These are phyloP conservation scores for Mercurialis annua DNA, from an alignment of 345 rosid species.

Conservation along the genomic window DNA sequence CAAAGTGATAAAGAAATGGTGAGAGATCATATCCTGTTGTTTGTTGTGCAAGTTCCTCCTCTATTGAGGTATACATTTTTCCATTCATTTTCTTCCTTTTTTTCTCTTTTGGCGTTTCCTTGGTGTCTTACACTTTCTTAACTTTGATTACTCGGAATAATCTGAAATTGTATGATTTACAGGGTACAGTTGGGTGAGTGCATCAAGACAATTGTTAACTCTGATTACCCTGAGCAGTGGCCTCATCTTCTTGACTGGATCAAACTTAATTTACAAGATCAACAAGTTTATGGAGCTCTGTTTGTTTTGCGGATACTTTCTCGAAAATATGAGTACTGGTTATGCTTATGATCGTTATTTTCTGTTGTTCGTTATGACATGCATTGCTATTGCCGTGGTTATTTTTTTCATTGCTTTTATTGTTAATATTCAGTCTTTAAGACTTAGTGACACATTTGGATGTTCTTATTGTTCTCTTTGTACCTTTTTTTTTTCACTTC, in stretches of 20 bases:
- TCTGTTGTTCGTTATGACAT: not conserved
- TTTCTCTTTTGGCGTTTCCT: conserved; percentile 14
- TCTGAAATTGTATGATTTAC: conserved; percentile 11
- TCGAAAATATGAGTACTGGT: conserved; percentile 91
- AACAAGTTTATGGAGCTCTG: conserved; percentile 87
- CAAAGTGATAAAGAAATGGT: conserved; percentile 74
- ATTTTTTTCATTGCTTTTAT: too few species aligned
- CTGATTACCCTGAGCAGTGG: conserved; percentile 99
- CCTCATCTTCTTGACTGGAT: conserved; percentile 94
- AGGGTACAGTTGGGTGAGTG: conserved; percentile 98
- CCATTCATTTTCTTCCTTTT: conserved; percentile 21
- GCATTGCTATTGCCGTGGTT: too few species aligned
- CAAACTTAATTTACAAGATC: conserved; percentile 80
- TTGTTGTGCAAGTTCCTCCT: conserved; percentile 81
- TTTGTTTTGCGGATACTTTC: conserved; percentile 90
- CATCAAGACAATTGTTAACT: conserved; percentile 87
- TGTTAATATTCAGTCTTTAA: not conserved
- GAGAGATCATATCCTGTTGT: conserved; percentile 79
- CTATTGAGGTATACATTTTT: conserved; percentile 59
- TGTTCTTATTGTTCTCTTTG: not conserved
- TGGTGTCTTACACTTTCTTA: too few species aligned
- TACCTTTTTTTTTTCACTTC: too few species aligned
- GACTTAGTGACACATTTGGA: not conserved
- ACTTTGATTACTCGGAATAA: conserved; percentile 9
- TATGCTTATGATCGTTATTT: conserved; percentile 2